Percentiles rank a stretch among this genome's conserved stretches.
These are phyloP conservation scores for Cladosporium sp. DNA, from an alignment of 2,329 filamentous ascomycete species.

Conservation along the genomic window DNA sequence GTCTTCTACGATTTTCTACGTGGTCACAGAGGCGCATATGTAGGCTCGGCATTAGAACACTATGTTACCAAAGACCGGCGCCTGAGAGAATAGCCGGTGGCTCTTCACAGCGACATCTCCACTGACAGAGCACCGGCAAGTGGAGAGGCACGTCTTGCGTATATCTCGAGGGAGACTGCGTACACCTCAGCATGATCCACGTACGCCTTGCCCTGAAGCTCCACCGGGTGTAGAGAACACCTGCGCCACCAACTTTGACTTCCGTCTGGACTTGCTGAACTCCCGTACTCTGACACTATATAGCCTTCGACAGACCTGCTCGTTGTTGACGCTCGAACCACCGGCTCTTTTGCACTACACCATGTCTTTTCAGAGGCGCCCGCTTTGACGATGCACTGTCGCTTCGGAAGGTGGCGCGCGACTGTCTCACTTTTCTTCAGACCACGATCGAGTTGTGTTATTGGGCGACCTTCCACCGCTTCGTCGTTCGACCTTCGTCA, in stretches of 20 bases:
- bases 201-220: neutral
- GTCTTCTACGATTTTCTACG: neutral
- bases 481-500: neutral
- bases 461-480: neutral
- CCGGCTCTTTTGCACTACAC: neutral
- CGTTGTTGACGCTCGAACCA: neutral
- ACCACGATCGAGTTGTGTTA: neutral
- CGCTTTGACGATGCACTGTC: neutral
- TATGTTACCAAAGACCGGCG: slow-evolving; percentile 7
- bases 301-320: neutral
- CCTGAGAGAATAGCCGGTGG: slow-evolving; percentile 12
- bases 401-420: neutral
- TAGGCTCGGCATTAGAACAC: neutral
- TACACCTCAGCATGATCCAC: slow-evolving; percentile 16
- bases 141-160: neutral
- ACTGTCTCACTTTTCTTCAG: neutral
- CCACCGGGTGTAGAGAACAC: slow-evolving; percentile 1
- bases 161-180: neutral
- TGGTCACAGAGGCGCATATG: neutral
- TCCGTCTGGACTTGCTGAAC: neutral
- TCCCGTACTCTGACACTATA: neutral
- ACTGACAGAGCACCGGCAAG: slow-evolving; percentile 4
- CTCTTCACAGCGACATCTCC: neutral
- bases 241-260: neutral
- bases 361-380: neutral